phyloP scores from a whole-genome alignment of 2,329 filamentous ascomycete genomes.

The Mycosphaerella sp. region DNA sequence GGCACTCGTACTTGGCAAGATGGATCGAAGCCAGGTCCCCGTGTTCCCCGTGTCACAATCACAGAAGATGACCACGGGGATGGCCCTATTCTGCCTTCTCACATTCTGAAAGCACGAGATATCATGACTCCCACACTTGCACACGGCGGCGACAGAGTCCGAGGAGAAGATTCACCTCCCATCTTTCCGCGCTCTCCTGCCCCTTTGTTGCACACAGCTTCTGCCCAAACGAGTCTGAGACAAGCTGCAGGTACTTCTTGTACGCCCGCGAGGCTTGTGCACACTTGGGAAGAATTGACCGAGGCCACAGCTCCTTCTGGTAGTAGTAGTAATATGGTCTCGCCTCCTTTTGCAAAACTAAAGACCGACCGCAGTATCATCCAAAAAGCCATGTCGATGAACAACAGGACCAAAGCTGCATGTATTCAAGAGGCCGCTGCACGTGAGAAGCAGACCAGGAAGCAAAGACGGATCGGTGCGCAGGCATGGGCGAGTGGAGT shows the following conservation, averaged over 20 bases:
- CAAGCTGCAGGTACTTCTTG: neutral
- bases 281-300: conserved; percentile 1
- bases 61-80: neutral
- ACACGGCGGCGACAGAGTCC: neutral
- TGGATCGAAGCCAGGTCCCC: neutral
- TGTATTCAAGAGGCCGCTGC: conserved; percentile 19
- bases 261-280: neutral
- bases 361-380: conserved; percentile 9
- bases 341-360: neutral
- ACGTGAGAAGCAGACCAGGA: conserved; percentile 18
- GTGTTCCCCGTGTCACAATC: neutral
- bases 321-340: neutral
- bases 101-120: conserved; percentile 13
- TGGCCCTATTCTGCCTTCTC: conserved; percentile 13
- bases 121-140: conserved; percentile 1
- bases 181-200: conserved; percentile 13
- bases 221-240: neutral
- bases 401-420: conserved; percentile 16
- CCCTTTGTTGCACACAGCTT: conserved; percentile 3
- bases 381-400: conserved; percentile 16
- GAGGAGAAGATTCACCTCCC: conserved; percentile 3
- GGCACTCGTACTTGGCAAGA: neutral
- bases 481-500: neutral
- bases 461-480: conserved; percentile 4
- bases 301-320: neutral